Conservation (phyloP, 805 yeast species). For the Metschnikowia arizonensis region DNA sequence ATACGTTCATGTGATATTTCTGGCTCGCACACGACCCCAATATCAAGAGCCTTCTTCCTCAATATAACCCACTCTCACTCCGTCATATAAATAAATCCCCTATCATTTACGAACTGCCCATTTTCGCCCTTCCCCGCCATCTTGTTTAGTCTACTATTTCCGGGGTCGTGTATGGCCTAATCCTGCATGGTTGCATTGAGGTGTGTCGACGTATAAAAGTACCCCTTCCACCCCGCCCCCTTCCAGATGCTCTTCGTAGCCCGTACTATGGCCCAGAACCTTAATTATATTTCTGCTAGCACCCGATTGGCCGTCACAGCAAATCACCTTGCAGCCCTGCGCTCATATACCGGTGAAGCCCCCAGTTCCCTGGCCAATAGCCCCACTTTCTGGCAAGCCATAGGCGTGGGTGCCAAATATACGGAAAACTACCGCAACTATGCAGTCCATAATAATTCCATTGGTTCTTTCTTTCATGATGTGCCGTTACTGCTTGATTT, state of each 20-base stretch:
- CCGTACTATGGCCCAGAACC: background rate
- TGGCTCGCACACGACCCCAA: no score
- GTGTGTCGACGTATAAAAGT: slow-evolving; percentile 6
- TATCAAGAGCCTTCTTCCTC: no score
- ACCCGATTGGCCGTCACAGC: slow-evolving; percentile 10
- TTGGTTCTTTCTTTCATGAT: slow-evolving; percentile 70
- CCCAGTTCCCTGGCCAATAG: background rate
- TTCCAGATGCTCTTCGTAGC: background rate
- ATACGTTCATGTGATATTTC: no score
- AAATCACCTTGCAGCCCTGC: slow-evolving; percentile 8
- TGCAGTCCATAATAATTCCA: slow-evolving; percentile 32
- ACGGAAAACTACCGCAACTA: slow-evolving; percentile 42
- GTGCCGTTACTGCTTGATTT: slow-evolving; percentile 52
- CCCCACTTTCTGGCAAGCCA: slow-evolving; percentile 1
- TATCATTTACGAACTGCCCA: no score
- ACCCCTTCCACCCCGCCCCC: background rate
- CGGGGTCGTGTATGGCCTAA: background rate
- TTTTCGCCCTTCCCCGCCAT: no score
- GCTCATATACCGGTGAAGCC: background rate
- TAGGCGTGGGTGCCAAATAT: slow-evolving; percentile 30
- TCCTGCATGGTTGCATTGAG: background rate
- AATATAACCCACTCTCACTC: no score
- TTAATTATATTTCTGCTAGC: slow-evolving; percentile 4
- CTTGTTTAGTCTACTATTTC: no score
- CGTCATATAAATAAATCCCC: no score